Base-by-base conservation (phyloP, 805 yeast species). In the Jamesozyma rosinii region DNA sequence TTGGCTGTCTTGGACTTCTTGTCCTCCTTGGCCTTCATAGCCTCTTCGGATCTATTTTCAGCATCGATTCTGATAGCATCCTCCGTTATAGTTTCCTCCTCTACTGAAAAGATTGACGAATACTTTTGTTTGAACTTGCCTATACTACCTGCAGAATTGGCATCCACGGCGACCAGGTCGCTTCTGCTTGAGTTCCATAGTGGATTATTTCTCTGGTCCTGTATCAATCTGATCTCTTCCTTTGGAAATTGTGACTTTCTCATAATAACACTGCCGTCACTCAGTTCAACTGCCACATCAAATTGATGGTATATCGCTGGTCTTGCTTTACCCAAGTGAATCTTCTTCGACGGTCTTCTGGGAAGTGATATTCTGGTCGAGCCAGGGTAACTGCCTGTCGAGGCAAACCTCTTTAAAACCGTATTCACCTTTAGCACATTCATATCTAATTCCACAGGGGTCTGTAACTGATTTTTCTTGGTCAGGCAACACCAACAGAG, bases 231-330 rank as follows among this genome's bases (percentile, higher is more conserved):
- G 55, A 85, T 70, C 57, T 92, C 96, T 42, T 76, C 81, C 55
- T 86, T 83, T 10, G 98, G 98, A 46, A 79, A 86, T 50, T 84
- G 95, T 0, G 95, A 79, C 54, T 84, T 75, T 65, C 98, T 76
- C 30, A 69, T 70, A 29, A 88, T 71, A 1, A 95, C 95, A 26
- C 96, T 83, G 1, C 98, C 98, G 61, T 92, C 98, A 51, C 94
- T 82, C 45, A 89, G 72, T 65, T 90, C 95, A n/a, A 92, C 89
- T 31, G 74, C 65, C 27, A 89, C 83, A 50, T 90, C 88, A 61
- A 92, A 92, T 63, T 86, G 86, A 67, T 90, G 76, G 65, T 86
- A 89, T 34, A 92, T 83, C 29, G 96, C 88, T 1, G 97, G 97
- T 65, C 97, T 77, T 15, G 95, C 88, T 61, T 83, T 83, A 44